phyloP scores from a whole-genome alignment of 176 grass and related monocot species.

The Triticum dicoccoides region DNA sequence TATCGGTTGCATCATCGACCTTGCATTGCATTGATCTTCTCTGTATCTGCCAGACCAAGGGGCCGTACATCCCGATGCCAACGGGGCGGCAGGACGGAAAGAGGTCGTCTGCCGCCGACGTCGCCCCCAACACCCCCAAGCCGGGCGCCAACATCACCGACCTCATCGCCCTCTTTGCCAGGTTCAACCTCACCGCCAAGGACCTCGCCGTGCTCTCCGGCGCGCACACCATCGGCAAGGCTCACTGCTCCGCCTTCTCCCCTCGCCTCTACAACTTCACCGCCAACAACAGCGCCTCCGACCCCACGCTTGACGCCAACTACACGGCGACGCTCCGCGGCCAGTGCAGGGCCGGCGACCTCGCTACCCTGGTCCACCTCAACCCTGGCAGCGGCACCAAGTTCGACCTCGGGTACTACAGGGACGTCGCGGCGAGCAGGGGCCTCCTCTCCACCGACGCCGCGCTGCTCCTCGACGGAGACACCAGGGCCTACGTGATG shows the following conservation, averaged over 20 bases:
- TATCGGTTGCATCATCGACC: no score
- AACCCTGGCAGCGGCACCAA: neutral
- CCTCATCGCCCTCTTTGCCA: slow-evolving; percentile 29
- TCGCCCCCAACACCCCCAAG: slow-evolving; percentile 21
- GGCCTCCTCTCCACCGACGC: slow-evolving; percentile 47
- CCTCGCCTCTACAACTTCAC: slow-evolving; percentile 46
- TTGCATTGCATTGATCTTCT: no score
- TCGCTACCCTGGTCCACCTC: slow-evolving; percentile 26
- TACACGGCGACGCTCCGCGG: slow-evolving; percentile 24
- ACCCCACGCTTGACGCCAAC: slow-evolving; percentile 38
- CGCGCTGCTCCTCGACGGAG: slow-evolving; percentile 27
- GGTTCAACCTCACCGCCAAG: slow-evolving; percentile 19
- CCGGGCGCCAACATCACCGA: slow-evolving; percentile 39
- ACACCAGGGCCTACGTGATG: slow-evolving; percentile 39
- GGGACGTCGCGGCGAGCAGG: slow-evolving; percentile 4
- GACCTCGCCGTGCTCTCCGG: slow-evolving; percentile 18
- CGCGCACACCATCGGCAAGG: slow-evolving; percentile 49
- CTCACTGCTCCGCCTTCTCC: slow-evolving; percentile 45
- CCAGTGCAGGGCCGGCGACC: slow-evolving; percentile 28
- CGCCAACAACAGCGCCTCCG: neutral
- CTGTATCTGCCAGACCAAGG: slow-evolving; percentile 34
- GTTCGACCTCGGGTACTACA: slow-evolving; percentile 51
- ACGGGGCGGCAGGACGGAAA: slow-evolving; percentile 57
- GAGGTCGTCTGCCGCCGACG: slow-evolving; percentile 44
- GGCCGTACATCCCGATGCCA: slow-evolving; percentile 36